These are phyloP conservation scores for Eurotiales sp. DNA, from an alignment of 2,329 filamentous ascomycete species.

Conservation along the genomic window DNA sequence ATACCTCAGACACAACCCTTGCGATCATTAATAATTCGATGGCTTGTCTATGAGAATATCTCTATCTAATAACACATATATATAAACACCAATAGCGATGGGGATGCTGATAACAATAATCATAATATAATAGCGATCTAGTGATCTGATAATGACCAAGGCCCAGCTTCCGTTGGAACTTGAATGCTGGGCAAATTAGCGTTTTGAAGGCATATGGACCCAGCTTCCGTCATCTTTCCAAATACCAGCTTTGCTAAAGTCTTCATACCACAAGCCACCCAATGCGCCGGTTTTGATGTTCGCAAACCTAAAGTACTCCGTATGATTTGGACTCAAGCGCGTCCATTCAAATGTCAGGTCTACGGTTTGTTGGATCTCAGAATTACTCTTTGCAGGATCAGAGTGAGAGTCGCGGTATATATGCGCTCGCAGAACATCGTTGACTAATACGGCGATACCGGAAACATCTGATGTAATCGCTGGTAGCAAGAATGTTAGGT, in stretches of 20 bases:
- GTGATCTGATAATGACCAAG: background rate
- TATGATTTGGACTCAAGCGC: conserved; percentile 24
- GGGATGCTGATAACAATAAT: background rate
- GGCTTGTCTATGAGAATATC: background rate
- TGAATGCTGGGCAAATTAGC: no score
- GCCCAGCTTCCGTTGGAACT: background rate
- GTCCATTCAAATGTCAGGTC: conserved; percentile 32
- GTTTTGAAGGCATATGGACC: conserved; percentile 13
- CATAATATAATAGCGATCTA: background rate
- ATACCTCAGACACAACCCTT: background rate
- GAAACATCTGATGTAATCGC: conserved; percentile 36
- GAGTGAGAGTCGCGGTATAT: conserved; percentile 40
- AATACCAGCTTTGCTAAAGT: conserved; percentile 33
- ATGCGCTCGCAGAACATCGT: conserved; percentile 59
- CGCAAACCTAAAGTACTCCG: conserved; percentile 43
- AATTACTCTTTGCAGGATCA: background rate
- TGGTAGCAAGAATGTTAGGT: conserved; percentile 37
- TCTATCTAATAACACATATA: background rate
- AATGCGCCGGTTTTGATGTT: conserved; percentile 34
- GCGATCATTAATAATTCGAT: background rate
- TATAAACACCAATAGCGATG: background rate
- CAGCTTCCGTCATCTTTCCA: conserved; percentile 29
- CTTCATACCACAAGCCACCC: conserved; percentile 38
- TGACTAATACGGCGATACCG: conserved; percentile 57
- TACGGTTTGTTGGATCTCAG: background rate